These are phyloP conservation scores for Erodium moschatum DNA, from an alignment of 441 rosid species.

Conservation along the genomic window DNA sequence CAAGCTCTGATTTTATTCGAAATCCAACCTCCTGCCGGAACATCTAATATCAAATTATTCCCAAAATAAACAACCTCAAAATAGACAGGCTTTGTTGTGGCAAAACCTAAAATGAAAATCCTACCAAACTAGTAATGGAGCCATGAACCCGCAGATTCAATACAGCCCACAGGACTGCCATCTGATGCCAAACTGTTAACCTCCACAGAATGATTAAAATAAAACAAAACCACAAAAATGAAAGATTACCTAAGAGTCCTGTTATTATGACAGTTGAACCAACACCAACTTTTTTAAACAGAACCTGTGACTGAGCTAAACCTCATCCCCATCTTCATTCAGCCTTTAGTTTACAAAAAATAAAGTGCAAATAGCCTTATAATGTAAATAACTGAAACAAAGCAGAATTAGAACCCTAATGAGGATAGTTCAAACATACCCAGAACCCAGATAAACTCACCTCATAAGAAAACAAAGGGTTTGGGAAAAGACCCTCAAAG, in stretches of 20 bases:
- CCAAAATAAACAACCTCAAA: neutral
- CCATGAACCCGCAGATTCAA: slow-evolving; percentile 6
- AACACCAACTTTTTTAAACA: slow-evolving; percentile 15
- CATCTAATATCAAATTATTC: neutral
- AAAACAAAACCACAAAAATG: slow-evolving; percentile 22
- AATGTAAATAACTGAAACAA: neutral
- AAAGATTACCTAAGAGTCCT: slow-evolving; percentile 27
- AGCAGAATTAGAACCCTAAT: slow-evolving; percentile 14
- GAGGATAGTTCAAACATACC: slow-evolving; percentile 25
- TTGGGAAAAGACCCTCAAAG: slow-evolving; percentile 4
- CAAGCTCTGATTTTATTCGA: neutral
- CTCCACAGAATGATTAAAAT: neutral
- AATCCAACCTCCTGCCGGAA: neutral
- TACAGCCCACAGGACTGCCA: neutral
- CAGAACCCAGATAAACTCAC: slow-evolving; percentile 14
- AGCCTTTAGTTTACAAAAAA: no score
- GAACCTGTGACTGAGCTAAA: slow-evolving; percentile 24
- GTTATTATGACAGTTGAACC: slow-evolving; percentile 33
- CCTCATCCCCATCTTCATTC: neutral
- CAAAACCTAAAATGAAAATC: slow-evolving; percentile 7
- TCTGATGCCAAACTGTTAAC: neutral
- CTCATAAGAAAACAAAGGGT: slow-evolving; percentile 11
- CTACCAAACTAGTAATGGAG: neutral
- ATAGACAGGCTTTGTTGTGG: neutral
- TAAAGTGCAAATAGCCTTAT: neutral